phyloP scores from a whole-genome alignment of 2,329 filamentous ascomycete genomes.

The Zasmidium cellare region DNA sequence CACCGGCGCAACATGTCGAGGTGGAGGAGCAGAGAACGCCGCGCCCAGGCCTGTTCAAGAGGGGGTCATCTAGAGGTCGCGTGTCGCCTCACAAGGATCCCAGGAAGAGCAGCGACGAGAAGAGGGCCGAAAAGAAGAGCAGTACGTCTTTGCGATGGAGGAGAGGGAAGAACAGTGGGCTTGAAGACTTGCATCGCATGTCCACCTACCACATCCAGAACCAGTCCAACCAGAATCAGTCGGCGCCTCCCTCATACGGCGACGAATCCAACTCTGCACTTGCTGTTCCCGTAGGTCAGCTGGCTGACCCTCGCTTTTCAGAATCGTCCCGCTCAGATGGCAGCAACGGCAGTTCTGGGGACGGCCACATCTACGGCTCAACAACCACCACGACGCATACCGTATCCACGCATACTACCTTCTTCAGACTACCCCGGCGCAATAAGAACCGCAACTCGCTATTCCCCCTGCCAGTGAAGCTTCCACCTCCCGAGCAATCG shows the following conservation, averaged over 20 bases:
- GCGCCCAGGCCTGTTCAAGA: conserved; percentile 28
- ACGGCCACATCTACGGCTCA: conserved; percentile 59
- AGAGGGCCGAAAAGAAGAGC: conserved; percentile 23
- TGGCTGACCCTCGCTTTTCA: conserved; percentile 56
- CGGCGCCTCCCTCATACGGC: conserved; percentile 58
- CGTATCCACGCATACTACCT: conserved; percentile 61
- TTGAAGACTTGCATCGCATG: conserved; percentile 53
- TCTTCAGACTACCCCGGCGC: conserved; percentile 78
- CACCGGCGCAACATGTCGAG: conserved; percentile 7
- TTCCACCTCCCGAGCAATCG: conserved; percentile 49
- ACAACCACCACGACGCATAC: conserved; percentile 65
- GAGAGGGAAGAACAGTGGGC: conserved; percentile 32
- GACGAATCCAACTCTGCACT: conserved; percentile 63
- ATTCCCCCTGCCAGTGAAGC: conserved; percentile 85
- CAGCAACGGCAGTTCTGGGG: conserved; percentile 53
- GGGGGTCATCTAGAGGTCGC: conserved; percentile 23
- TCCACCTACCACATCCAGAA: conserved; percentile 54
- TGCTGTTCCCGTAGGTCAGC: conserved; percentile 58
- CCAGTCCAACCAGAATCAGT: conserved; percentile 28
- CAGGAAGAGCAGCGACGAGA: conserved; percentile 22
- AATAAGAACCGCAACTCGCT: conserved; percentile 74
- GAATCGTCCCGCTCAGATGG: conserved; percentile 90
- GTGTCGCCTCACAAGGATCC: conserved; percentile 7
- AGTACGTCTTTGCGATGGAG: conserved; percentile 26
- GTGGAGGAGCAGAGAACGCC: conserved; percentile 14